These are phyloP conservation scores for Coemansia sp. DNA, from an alignment of 192 early-diverging fungal species.

Conservation along the genomic window DNA sequence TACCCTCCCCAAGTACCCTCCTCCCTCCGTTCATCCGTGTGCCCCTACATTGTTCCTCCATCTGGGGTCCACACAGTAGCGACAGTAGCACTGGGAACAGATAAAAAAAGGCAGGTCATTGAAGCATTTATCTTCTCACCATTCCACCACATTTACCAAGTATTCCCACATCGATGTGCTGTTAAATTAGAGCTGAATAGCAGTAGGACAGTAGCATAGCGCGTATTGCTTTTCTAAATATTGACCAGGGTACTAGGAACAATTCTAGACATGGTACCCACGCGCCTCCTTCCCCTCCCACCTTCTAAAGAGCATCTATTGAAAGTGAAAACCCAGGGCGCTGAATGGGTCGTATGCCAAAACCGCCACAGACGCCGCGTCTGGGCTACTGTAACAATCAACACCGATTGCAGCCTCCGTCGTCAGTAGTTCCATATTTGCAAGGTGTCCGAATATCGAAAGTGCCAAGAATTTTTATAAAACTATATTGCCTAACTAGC, in stretches of 20 bases:
- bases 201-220: neutral
- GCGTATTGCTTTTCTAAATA: neutral
- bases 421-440: neutral
- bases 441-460: neutral
- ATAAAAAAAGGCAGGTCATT: neutral
- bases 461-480: neutral
- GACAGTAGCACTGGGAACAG: neutral
- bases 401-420: neutral
- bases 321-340: too few species aligned
- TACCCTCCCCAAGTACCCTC: neutral
- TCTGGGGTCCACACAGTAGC: neutral
- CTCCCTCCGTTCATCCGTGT: neutral
- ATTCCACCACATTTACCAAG: neutral
- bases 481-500: neutral
- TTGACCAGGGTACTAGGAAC: neutral
- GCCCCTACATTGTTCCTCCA: neutral
- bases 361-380: neutral
- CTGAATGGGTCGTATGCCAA: neutral
- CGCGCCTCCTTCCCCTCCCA: neutral
- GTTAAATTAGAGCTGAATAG: neutral
- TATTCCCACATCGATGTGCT: neutral
- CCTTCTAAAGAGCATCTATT: neutral
- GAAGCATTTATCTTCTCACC: neutral
- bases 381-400: neutral
- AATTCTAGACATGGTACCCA: neutral